A percentile compares a stretch with the other conserved stretches of the same genome.
Evolutionary conservation across 176 grass and related monocot genomes (phyloP).

Genomic region (Miscanthus lutarioriparius): DNA sequence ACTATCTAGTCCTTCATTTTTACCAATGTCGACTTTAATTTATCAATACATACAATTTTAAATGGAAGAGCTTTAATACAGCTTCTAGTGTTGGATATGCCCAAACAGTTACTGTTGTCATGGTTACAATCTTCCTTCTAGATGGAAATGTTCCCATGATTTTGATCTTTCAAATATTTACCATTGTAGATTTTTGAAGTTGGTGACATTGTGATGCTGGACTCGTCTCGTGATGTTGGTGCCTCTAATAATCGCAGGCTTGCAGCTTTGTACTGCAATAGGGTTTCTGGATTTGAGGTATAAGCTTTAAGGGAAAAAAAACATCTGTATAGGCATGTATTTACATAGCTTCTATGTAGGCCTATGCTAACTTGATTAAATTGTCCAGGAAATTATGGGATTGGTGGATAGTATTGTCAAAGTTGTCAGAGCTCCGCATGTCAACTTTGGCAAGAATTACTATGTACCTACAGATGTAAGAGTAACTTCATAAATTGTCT

Average conservation of each 20-base stretch:
- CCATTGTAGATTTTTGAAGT: constrained; percentile 65
- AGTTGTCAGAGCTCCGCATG: no score
- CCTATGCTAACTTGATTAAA: no score
- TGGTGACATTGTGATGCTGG: constrained; percentile 23
- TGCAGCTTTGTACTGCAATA: no score
- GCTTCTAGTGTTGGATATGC: not conserved
- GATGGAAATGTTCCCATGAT: not conserved
- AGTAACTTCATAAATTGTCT: no score
- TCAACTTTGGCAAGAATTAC: no score
- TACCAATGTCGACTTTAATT: not conserved
- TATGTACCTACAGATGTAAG: no score
- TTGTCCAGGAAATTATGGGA: no score
- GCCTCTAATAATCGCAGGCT: constrained; percentile 76
- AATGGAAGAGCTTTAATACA: not conserved
- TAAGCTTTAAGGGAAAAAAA: no score
- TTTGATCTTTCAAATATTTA: constrained; percentile 23
- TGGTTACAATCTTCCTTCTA: not conserved
- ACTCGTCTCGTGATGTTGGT: constrained; percentile 63
- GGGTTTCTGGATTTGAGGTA: no score
- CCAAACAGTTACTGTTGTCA: not conserved
- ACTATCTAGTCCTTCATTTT: not conserved
- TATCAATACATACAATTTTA: not conserved
- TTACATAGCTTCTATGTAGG: no score
- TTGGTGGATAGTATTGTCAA: no score
- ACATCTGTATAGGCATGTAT: no score